These are phyloP conservation scores for Solanum virginianum DNA, from an alignment of 257 asterid species.

Conservation along the genomic window DNA sequence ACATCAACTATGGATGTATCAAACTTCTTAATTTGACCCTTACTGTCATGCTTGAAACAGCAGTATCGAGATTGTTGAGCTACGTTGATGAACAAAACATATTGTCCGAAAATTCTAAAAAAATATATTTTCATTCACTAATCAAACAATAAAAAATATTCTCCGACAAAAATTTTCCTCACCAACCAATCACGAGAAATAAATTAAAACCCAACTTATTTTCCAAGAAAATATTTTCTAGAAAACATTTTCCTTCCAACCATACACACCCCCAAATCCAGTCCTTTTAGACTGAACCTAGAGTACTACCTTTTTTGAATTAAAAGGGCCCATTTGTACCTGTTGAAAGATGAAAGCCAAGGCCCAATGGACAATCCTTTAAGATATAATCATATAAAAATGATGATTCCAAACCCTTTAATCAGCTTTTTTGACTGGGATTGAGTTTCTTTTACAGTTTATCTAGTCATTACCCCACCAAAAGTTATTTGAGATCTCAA, in stretches of 20 bases:
- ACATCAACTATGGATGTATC: not conserved
- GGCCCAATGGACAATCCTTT: not conserved
- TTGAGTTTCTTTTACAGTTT: not conserved
- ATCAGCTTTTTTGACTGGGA: not conserved
- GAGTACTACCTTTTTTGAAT: not conserved
- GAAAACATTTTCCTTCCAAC: too few species aligned
- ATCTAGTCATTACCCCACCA: not conserved
- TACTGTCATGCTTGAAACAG: not conserved
- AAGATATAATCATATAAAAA: not conserved
- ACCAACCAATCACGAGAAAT: too few species aligned
- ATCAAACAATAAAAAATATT: too few species aligned
- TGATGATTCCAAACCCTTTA: not conserved
- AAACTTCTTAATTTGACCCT: not conserved
- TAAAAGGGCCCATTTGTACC: not conserved
- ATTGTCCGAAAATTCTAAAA: not conserved
- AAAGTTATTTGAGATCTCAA: not conserved
- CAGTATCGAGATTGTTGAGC: not conserved
- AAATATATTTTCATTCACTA: too few species aligned
- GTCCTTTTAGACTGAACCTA: not conserved
- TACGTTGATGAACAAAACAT: not conserved
- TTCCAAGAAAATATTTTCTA: too few species aligned
- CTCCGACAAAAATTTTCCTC: too few species aligned
- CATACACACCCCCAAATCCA: not conserved
- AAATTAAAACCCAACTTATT: too few species aligned
- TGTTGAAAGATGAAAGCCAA: not conserved